These are phyloP conservation scores for Colletotrichum sansevieriae DNA, from an alignment of 2,329 filamentous ascomycete genomes.

Conservation along the genomic window DNA sequence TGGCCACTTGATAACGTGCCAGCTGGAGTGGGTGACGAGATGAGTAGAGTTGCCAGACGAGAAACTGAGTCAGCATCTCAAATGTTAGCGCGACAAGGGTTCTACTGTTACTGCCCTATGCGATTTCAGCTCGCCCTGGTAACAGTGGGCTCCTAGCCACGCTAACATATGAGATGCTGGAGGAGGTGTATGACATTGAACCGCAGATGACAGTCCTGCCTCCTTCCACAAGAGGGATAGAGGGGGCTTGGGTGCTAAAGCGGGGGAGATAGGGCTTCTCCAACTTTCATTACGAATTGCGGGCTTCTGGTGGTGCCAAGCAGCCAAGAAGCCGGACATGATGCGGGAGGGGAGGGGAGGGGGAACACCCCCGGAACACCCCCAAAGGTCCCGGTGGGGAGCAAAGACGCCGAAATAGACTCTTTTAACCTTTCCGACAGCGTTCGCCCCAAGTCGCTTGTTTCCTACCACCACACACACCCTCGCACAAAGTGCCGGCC, in stretches of 20 bases:
- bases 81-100: too few species aligned
- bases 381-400: too few species aligned
- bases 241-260: constrained; percentile 9
- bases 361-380: too few species aligned
- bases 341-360: too few species aligned
- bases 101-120: too few species aligned
- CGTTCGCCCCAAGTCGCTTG: constrained; percentile 33
- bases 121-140: too few species aligned
- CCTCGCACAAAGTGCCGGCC: not conserved
- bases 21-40: not conserved
- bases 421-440: constrained; percentile 39
- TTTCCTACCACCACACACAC: not conserved
- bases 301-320: not conserved
- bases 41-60: not conserved
- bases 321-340: too few species aligned
- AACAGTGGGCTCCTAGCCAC: too few species aligned
- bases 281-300: constrained; percentile 13
- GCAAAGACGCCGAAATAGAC: constrained; percentile 26
- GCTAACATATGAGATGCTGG: too few species aligned
- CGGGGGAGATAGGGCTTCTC: constrained; percentile 34
- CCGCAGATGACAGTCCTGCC: constrained; percentile 20
- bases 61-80: not conserved
- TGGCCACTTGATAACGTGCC: not conserved
- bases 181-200: not conserved
- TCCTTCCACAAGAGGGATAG: constrained; percentile 25